Percentiles rank a stretch among this genome's conserved stretches.
These are phyloP conservation scores for Stipa capillata DNA, from an alignment of 176 grass and related monocot species.

Conservation along the genomic window DNA sequence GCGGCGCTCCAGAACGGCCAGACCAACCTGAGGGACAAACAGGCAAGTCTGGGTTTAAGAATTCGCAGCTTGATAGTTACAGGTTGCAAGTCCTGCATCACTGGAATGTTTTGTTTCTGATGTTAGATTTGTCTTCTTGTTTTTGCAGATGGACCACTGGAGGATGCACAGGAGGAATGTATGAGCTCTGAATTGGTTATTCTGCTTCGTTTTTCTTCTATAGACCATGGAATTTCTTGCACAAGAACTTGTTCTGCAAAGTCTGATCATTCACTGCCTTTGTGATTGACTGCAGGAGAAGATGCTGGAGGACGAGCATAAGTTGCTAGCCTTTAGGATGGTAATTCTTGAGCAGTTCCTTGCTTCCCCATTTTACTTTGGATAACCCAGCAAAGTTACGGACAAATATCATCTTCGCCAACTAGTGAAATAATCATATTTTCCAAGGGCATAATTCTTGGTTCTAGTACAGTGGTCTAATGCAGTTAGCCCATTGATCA, in stretches of 20 bases:
- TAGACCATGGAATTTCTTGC: neutral
- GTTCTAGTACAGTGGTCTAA: neutral
- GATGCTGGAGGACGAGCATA: conserved; percentile 79
- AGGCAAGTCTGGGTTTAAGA: conserved; percentile 24
- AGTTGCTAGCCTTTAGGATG: conserved; percentile 50
- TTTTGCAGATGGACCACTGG: conserved; percentile 81
- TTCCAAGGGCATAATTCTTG: neutral
- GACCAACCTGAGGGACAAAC: conserved; percentile 53
- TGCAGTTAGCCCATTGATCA: neutral
- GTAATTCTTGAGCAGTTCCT: conserved; percentile 38
- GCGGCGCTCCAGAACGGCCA: conserved; percentile 64
- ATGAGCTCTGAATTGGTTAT: neutral
- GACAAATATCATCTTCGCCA: neutral
- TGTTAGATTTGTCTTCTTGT: neutral
- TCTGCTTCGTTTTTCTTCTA: neutral
- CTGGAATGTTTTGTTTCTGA: conserved; percentile 7
- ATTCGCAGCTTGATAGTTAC: neutral
- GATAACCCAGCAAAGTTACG: neutral
- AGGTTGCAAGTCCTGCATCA: neutral
- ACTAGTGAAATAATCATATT: neutral
- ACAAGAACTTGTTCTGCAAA: neutral
- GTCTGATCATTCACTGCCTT: neutral
- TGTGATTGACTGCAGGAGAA: conserved; percentile 43
- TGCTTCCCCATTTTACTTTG: neutral
- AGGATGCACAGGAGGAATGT: conserved; percentile 75